A percentile compares a stretch with the other conserved stretches of the same genome.
phyloP scores from a whole-genome alignment of 371 early-diverging fungal genomes.

The Gilbertella persicaria region DNA sequence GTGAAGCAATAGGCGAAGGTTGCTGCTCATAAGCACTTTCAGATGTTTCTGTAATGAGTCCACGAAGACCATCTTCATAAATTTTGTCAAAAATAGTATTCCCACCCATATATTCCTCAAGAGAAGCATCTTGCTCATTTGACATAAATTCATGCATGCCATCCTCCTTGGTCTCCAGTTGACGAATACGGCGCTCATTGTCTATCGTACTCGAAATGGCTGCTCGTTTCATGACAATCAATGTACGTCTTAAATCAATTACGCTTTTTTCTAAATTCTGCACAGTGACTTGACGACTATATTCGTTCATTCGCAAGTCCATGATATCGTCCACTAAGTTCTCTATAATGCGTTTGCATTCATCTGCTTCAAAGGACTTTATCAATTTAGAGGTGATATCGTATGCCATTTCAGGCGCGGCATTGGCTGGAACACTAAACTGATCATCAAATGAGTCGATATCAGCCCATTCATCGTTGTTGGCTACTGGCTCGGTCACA shows the following conservation, averaged over 20 bases:
- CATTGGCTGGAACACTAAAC: conserved; percentile 53
- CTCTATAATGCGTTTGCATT: conserved; percentile 72
- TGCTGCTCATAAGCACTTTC: conserved; percentile 21
- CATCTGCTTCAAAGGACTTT: conserved; percentile 66
- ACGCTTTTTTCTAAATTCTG: conserved; percentile 70
- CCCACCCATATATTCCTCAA: too few species aligned
- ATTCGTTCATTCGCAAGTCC: conserved; percentile 62
- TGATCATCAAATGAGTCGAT: conserved; percentile 62
- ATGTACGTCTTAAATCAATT: conserved; percentile 69
- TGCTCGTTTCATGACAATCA: conserved; percentile 81
- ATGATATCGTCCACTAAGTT: conserved; percentile 80
- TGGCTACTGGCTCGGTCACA: conserved; percentile 32
- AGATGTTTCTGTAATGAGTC: conserved; percentile 38
- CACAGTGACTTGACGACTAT: conserved; percentile 64
- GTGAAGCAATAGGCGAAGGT: not conserved
- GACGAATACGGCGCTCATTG: conserved; percentile 77
- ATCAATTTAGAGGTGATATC: conserved; percentile 68
- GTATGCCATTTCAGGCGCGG: conserved; percentile 62
- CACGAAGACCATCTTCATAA: conserved; percentile 60
- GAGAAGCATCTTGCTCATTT: not conserved
- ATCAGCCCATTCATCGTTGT: conserved; percentile 45
- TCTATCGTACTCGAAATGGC: conserved; percentile 77
- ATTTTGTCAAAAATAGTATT: conserved; percentile 64
- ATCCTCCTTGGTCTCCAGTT: conserved; percentile 49
- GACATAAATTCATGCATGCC: not conserved